A percentile compares a stretch with the other conserved stretches of the same genome.
phyloP scores from a whole-genome alignment of 179 eudicot species.

The Silene vulgaris region DNA sequence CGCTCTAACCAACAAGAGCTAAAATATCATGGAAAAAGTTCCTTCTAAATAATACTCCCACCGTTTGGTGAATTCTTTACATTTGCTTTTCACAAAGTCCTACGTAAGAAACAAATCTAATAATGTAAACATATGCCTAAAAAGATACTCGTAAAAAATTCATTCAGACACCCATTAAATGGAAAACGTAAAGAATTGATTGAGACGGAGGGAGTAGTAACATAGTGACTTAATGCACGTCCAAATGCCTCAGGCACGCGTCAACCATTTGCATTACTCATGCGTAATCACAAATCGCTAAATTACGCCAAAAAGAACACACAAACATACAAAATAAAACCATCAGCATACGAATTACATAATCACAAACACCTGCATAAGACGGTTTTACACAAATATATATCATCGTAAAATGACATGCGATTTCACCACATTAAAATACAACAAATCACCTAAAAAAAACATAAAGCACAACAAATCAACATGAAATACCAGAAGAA shows the following conservation, averaged over 20 bases:
- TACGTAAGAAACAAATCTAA: no score
- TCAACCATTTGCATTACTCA: constrained; percentile 1
- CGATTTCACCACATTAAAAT: not conserved
- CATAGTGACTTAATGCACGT: not conserved
- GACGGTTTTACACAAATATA: not conserved
- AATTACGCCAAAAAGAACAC: not conserved
- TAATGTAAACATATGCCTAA: no score
- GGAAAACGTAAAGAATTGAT: no score
- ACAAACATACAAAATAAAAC: not conserved
- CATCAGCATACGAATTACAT: not conserved
- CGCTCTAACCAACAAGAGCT: not conserved
- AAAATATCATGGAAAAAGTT: not conserved
- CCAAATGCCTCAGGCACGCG: not conserved
- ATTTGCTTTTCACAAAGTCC: no score
- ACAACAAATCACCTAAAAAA: not conserved
- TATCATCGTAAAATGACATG: not conserved
- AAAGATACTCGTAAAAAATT: no score
- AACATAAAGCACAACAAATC: not conserved
- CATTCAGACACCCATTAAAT: no score
- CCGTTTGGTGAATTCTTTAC: no score
- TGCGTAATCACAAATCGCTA: not conserved
- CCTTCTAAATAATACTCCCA: not conserved
- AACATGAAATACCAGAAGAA: constrained; percentile 4
- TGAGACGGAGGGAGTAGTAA: no score
- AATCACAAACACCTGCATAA: not conserved